phyloP scores from a whole-genome alignment of 176 grass and related monocot genomes.

The Secale cereale region DNA sequence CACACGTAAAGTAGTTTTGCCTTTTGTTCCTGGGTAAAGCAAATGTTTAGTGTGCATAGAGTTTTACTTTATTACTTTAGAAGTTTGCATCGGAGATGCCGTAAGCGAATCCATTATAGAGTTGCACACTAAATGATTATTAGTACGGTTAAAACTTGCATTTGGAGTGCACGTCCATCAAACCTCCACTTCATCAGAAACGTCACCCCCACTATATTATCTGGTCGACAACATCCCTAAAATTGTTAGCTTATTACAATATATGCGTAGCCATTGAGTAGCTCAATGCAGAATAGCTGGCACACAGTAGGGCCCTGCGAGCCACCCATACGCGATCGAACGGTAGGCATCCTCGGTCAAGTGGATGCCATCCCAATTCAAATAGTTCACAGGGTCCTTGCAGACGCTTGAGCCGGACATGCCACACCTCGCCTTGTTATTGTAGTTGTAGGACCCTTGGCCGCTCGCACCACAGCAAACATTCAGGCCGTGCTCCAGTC shows the following conservation, averaged over 20 bases:
- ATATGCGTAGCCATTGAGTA: not conserved
- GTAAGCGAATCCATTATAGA: too few relatives aligned
- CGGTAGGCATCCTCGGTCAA: conserved; percentile 67
- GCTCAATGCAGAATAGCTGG: conserved; percentile 41
- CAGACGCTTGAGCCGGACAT: conserved; percentile 43
- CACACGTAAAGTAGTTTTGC: too few relatives aligned
- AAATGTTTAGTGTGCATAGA: too few relatives aligned
- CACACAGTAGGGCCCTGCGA: conserved; percentile 50
- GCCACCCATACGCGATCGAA: conserved; percentile 47
- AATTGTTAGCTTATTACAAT: too few relatives aligned
- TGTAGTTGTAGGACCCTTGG: conserved; percentile 63
- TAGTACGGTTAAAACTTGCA: too few relatives aligned
- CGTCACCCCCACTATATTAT: too few relatives aligned
- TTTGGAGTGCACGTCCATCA: not conserved
- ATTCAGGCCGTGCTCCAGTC: conserved; percentile 41
- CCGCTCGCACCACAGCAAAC: conserved; percentile 69
- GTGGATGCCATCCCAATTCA: conserved; percentile 80
- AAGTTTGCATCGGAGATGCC: too few relatives aligned
- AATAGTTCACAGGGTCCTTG: conserved; percentile 43
- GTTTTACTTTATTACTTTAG: too few relatives aligned
- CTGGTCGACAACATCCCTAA: not conserved
- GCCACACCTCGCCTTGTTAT: conserved; percentile 50
- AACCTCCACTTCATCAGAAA: not conserved
- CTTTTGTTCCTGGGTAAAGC: too few relatives aligned
- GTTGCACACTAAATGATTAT: too few relatives aligned